Base-by-base conservation (phyloP, 2,329 filamentous ascomycete genomes). In the Rasamsonia emersonii region DNA sequence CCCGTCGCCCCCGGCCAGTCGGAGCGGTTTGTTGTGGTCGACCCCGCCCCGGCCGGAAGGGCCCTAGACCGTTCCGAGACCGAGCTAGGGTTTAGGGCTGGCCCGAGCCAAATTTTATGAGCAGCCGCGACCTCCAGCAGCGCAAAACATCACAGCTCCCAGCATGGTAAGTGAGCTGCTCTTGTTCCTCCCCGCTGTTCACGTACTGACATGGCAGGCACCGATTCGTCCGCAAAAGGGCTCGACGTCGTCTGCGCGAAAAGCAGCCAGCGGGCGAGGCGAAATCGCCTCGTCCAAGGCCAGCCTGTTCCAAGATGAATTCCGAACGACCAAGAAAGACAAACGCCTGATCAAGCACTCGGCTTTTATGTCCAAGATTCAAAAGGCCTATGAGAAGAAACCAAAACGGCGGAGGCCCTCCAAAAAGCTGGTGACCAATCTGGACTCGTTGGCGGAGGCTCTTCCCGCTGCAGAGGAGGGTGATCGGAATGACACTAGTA, bases 341-440 rank as follows among this genome's bases (percentile, higher is more conserved):
- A 93, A 89, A 65, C 82, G 80, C 15, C 65, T 71, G 19, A 84
- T 93, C 47, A 88, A 86, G 53, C 85, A 85, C 67, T 81, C 82
- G 0, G 64, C 78, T 9, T 86, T 96, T 43, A 67, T 93, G 17
- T 79, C 77, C 13, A 82, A 79, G 41, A 82, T 94, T 47, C 66
- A 77, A 43, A 85, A 86, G 44, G 61, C 68, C 5, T 52, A 59
- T 32, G 56, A 56, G 33, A 76, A 70, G 51, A 56, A 69, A 6
- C 64, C 70, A n/a, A 79, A 80, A 56, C 71, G 77, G 5, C 68
- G 82, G 43, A 62, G 80, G 4, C 78, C 83, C 0, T 73, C 68
- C 39, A 88, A 86, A 58, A 91, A 93, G 58, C 75, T 94, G 25
- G 73, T 79, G 26, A 70, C 85, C 2, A 82, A 77, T 19, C 70